Evolutionary conservation across 2,329 filamentous ascomycete genomes (phyloP).

Genomic region (Talaromyces rugulosus): DNA sequence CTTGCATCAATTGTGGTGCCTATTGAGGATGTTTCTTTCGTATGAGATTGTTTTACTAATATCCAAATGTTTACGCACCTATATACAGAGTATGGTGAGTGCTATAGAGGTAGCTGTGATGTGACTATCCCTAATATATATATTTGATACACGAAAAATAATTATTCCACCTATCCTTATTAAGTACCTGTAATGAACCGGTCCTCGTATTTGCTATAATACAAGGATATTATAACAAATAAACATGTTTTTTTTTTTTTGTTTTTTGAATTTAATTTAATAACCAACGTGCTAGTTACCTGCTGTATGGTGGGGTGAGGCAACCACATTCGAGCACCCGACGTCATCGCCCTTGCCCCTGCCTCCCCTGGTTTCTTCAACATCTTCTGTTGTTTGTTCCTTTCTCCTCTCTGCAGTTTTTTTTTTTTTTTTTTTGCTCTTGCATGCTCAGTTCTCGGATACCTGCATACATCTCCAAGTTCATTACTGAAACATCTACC

Average conservation of each 20-base stretch:
- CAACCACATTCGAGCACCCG: constrained; percentile 6
- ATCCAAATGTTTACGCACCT: background rate
- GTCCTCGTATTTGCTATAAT: background rate
- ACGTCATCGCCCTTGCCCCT: background rate
- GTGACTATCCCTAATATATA: background rate
- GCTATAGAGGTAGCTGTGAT: no score
- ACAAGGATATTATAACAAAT: background rate
- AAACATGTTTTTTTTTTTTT: background rate
- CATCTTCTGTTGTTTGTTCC: background rate
- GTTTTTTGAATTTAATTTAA: background rate
- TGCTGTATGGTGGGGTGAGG: background rate
- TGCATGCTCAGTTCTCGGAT: background rate
- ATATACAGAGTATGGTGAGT: background rate
- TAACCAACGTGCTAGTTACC: no score
- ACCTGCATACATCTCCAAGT: background rate
- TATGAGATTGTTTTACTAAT: background rate
- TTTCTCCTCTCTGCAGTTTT: background rate
- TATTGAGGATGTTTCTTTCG: background rate
- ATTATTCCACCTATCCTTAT: background rate
- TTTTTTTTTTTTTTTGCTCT: background rate
- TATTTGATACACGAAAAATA: background rate
- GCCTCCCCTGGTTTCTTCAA: background rate
- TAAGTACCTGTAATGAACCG: no score
- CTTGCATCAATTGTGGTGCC: background rate
- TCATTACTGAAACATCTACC: background rate